Evolutionary conservation across 2,329 filamentous ascomycete species (phyloP), one percentile per base, ranked within the genome.

Genomic region (Botryosphaeria agaves): DNA sequence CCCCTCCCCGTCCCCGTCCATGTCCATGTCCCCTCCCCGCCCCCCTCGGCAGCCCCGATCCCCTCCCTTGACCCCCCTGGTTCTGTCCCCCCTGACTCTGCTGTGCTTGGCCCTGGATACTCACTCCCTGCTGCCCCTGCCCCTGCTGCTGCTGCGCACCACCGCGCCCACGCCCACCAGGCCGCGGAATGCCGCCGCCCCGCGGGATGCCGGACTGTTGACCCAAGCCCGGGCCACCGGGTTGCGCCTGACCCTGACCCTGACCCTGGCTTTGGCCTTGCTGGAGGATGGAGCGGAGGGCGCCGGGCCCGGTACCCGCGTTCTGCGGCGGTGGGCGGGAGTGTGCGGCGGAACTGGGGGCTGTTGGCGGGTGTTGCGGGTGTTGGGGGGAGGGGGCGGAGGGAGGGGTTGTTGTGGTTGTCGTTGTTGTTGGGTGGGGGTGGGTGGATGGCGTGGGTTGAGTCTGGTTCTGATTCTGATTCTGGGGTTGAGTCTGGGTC

Each of bases 101-200:
- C 15, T 27, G 26, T 11, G 30, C 30, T 14, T 31, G 33, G 11
- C 35, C 35, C 19, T 36, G 34, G 9, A 34, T 24, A 9, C n/a
- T 27, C 5, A 33, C 31, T 9, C 34, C 29, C n/a, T 35, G 30
- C n/a, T 29, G 20, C 28, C 28, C 11, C 36, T 28, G 26, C 24
- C 11, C 34, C 14, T 5, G 31, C 34, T 20, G 36, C 33, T 19
- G 27, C 11, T 7, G 7, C 14, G 12, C 5, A 14, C 38, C 38
- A 15, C 42, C 42, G 20, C 41, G 31, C 7, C 44, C 39, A 4
- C 41, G 32, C n/a, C 34, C 41, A 12, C 44, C 42, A 8, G 43
- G 43, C 4, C 41, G 31, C 14, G 39, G 36, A 18, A 38, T 41
- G 18, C 37, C 40, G n/a, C 38, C 43, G 18, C 35, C 37, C 18